phyloP scores from a whole-genome alignment of 495 filamentous ascomycete species.

The Cercophora sp. region DNA sequence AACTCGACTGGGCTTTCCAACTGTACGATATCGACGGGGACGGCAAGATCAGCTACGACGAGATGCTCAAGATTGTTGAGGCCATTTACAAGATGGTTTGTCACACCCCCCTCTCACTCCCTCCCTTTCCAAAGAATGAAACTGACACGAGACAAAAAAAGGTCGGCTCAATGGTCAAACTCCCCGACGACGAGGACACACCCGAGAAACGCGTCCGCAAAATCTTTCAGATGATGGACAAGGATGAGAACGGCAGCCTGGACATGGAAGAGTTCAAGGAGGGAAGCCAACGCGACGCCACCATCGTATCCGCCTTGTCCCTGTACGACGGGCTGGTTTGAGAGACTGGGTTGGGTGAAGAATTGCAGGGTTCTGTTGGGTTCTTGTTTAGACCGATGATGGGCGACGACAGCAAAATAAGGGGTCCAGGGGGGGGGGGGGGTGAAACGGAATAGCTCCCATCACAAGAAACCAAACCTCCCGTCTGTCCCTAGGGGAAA shows the following conservation, averaged over 20 bases:
- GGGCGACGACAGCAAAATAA: background rate
- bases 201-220: slow-evolving; percentile 97
- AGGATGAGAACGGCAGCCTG: slow-evolving; percentile 93
- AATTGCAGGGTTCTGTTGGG: too few relatives aligned
- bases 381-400: background rate
- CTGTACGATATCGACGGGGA: slow-evolving; percentile 99
- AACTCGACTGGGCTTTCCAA: slow-evolving; percentile 99
- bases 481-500: too few relatives aligned
- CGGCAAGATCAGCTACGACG: slow-evolving; percentile 96
- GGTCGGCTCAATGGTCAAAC: slow-evolving; percentile 98
- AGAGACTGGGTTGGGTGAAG: background rate
- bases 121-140: too few relatives aligned
- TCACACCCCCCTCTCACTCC: too few relatives aligned
- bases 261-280: slow-evolving; percentile 98
- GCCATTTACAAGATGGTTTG: slow-evolving; percentile 99
- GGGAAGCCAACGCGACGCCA: slow-evolving; percentile 96
- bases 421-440: too few relatives aligned
- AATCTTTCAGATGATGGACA: slow-evolving; percentile 99
- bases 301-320: slow-evolving; percentile 95
- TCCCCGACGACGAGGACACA: slow-evolving; percentile 97
- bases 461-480: too few relatives aligned
- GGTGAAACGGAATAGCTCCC: too few relatives aligned
- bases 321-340: slow-evolving; percentile 94
- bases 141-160: slow-evolving; percentile 27
- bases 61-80: slow-evolving; percentile 98